Evolutionary conservation across 1,284 basidiomycete genomes (phyloP).

Genomic region (Sporisorium reilianum): DNA sequence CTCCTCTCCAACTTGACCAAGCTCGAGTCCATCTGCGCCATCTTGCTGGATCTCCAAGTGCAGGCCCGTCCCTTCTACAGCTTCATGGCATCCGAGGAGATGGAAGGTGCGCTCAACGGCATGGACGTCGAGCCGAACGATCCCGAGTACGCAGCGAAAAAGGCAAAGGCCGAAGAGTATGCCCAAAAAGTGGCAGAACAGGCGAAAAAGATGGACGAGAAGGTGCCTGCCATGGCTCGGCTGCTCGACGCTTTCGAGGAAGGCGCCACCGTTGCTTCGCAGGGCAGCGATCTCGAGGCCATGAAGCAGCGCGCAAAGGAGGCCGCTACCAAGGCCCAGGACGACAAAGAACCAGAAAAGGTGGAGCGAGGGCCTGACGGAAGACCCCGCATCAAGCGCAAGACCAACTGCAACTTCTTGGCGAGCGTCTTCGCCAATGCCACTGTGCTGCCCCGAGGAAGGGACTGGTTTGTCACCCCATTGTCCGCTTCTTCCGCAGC

Average conservation of each 20-base stretch:
- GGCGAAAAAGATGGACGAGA: conserved; percentile 55
- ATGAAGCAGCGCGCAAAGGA: conserved; percentile 61
- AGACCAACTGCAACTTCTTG: conserved; percentile 68
- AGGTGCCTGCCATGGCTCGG: conserved; percentile 62
- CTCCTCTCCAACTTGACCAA: conserved; percentile 93
- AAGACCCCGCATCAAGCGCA: conserved; percentile 59
- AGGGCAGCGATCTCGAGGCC: conserved; percentile 55
- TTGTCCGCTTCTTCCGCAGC: conserved; percentile 52
- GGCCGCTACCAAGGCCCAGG: conserved; percentile 42
- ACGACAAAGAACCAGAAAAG: conserved; percentile 38
- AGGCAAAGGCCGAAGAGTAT: conserved; percentile 50
- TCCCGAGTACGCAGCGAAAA: conserved; percentile 60
- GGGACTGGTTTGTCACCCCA: conserved; percentile 65
- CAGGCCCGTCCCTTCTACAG: conserved; percentile 63
- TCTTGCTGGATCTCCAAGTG: conserved; percentile 76
- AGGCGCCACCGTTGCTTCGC: conserved; percentile 62
- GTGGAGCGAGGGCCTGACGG: conserved; percentile 54
- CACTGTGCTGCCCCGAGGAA: conserved; percentile 60
- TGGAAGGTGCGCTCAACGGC: conserved; percentile 56
- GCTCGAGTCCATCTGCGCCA: conserved; percentile 78
- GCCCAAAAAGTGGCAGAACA: conserved; percentile 47
- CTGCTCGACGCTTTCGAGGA: conserved; percentile 68
- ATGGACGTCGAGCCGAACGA: conserved; percentile 64
- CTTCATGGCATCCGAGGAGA: conserved; percentile 59
- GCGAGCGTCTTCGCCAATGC: conserved; percentile 69